Percentiles rank a stretch among this genome's conserved stretches.
Evolutionary conservation across 805 yeast species (phyloP).

Genomic region (Metschnikowia colocasiae): DNA sequence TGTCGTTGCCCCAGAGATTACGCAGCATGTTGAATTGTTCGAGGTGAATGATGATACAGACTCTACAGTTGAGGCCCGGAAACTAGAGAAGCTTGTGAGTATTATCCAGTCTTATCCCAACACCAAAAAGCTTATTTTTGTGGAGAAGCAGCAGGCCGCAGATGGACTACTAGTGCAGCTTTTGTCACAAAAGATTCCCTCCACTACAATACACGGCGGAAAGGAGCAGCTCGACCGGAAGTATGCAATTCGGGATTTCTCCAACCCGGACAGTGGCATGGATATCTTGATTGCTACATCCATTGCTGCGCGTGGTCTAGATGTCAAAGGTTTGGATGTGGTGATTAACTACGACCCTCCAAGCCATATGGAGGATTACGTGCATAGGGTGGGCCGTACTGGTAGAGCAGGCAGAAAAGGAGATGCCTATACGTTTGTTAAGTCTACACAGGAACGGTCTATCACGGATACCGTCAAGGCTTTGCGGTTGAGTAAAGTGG

Average conservation of each 20-base stretch:
- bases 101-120: slow-evolving; percentile 47
- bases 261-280: slow-evolving; percentile 47
- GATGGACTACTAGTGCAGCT: slow-evolving; percentile 62
- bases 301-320: slow-evolving; percentile 91
- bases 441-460: slow-evolving; percentile 55
- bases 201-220: slow-evolving; percentile 86
- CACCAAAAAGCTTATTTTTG: slow-evolving; percentile 71
- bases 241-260: slow-evolving; percentile 65
- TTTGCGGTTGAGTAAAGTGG: slow-evolving; percentile 50
- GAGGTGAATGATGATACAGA: slow-evolving; percentile 32
- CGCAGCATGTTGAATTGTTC: slow-evolving; percentile 65
- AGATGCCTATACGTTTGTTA: slow-evolving; percentile 51
- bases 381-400: slow-evolving; percentile 93
- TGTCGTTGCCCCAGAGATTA: slow-evolving; percentile 75
- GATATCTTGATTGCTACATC: slow-evolving; percentile 85
- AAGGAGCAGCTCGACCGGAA: slow-evolving; percentile 82
- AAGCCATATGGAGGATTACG: slow-evolving; percentile 78
- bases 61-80: slow-evolving; percentile 23
- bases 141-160: slow-evolving; percentile 85
- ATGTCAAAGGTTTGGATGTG: slow-evolving; percentile 77
- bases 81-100: slow-evolving; percentile 53
- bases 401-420: slow-evolving; percentile 89
- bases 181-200: slow-evolving; percentile 48
- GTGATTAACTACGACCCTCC: slow-evolving; percentile 66
- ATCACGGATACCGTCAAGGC: slow-evolving; percentile 72